Percentiles rank a stretch among this genome's conserved stretches.
These are phyloP conservation scores for Nothopassalora personata DNA, from an alignment of 2,329 filamentous ascomycete species.

Conservation along the genomic window DNA sequence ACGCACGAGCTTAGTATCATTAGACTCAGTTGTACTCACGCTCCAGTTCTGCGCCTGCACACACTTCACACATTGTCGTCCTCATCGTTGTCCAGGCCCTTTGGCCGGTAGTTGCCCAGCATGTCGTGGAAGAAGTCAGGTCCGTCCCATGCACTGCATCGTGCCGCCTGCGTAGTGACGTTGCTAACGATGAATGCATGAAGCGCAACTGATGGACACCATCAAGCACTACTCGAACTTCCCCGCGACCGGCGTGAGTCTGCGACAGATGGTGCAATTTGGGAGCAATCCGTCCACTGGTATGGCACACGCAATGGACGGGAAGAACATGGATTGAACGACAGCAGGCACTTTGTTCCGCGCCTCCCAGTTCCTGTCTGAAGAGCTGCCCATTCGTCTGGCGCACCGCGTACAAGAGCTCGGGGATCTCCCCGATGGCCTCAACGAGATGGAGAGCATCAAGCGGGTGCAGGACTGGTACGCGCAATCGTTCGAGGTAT, in stretches of 20 bases:
- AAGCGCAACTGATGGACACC: conserved; percentile 27
- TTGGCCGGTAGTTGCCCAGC: conserved; percentile 18
- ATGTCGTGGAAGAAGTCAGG: conserved; percentile 32
- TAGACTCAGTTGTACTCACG: not conserved
- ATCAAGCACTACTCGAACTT: conserved; percentile 59
- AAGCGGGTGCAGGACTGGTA: conserved; percentile 96
- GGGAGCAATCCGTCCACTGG: conserved; percentile 88
- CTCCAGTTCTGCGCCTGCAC: not conserved
- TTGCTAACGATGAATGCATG: conserved; percentile 11
- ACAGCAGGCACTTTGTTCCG: conserved; percentile 81
- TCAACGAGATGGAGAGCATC: conserved; percentile 97
- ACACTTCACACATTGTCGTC: conserved; percentile 13
- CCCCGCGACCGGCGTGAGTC: conserved; percentile 89
- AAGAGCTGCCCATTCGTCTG: conserved; percentile 93
- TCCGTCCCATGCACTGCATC: conserved; percentile 9
- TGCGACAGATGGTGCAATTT: conserved; percentile 99
- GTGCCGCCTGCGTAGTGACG: conserved; percentile 8
- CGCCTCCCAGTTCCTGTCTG: conserved; percentile 95
- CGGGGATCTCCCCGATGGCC: conserved; percentile 82
- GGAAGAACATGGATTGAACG: conserved; percentile 3
- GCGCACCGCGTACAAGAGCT: conserved; percentile 96
- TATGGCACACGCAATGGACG: conserved; percentile 39
- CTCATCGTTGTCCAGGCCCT: conserved; percentile 9
- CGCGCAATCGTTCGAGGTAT: conserved; percentile 96
- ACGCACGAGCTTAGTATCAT: not conserved